phyloP scores from a whole-genome alignment of 352 stramenopile genomes.

The Globisporangium emineosum region DNA sequence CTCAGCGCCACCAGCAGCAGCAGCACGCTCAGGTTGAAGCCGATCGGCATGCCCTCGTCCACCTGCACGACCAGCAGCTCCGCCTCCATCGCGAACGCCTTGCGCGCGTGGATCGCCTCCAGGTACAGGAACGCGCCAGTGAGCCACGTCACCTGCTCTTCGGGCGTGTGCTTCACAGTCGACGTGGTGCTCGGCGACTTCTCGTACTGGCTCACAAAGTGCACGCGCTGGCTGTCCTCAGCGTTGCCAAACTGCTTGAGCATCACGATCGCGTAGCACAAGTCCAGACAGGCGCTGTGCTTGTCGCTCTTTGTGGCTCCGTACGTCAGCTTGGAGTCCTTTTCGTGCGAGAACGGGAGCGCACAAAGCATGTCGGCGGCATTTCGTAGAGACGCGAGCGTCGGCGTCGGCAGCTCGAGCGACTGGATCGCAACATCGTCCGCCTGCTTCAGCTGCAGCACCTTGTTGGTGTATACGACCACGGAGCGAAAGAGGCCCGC shows the following conservation, averaged over 20 bases:
- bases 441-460: constrained; percentile 26
- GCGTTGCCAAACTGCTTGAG: constrained; percentile 52
- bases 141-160: constrained; percentile 53
- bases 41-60: constrained; percentile 62
- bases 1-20: constrained; percentile 44
- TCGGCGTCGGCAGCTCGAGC: constrained; percentile 46
- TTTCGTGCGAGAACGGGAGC: constrained; percentile 10
- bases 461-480: constrained; percentile 25
- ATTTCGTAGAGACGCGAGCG: constrained; percentile 29
- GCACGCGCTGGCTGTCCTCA: constrained; percentile 45
- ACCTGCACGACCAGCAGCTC: constrained; percentile 63
- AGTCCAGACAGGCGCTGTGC: constrained; percentile 46
- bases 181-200: constrained; percentile 18
- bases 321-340: constrained; percentile 15
- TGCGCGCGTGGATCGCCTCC: constrained; percentile 54
- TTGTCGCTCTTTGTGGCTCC: constrained; percentile 19
- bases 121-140: constrained; percentile 68
- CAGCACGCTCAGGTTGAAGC: constrained; percentile 62
- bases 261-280: constrained; percentile 64
- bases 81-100: constrained; percentile 20
- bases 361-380: constrained; percentile 41
- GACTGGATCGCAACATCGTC: constrained; percentile 10
- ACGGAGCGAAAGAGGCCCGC: constrained; percentile 31
- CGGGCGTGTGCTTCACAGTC: constrained; percentile 10
- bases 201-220: constrained; percentile 50